Evolutionary conservation across 2,329 filamentous ascomycete species (phyloP).

Genomic region (Sporothrix dimorphospora): DNA sequence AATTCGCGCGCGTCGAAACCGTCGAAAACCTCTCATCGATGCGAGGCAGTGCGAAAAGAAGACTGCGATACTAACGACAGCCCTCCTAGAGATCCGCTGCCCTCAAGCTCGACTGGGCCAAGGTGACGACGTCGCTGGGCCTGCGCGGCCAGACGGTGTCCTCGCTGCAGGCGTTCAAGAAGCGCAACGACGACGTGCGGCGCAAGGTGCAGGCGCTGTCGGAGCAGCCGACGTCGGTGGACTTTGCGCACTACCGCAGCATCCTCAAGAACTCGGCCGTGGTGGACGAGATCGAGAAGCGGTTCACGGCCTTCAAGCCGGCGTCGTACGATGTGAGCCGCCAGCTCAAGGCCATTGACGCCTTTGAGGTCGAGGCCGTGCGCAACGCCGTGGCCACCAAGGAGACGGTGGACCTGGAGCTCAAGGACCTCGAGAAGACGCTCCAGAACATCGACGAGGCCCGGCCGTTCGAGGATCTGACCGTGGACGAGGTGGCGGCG

Average conservation of each 20-base stretch:
- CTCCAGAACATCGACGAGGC: conserved; percentile 97
- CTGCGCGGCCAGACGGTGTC: conserved; percentile 92
- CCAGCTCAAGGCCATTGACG: conserved; percentile 97
- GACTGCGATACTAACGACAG: neutral
- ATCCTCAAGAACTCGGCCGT: conserved; percentile 95
- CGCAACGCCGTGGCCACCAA: conserved; percentile 98
- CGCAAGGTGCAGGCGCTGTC: conserved; percentile 85
- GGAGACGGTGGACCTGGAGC: conserved; percentile 90
- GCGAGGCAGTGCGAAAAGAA: neutral
- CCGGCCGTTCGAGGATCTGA: conserved; percentile 93
- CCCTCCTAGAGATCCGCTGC: conserved; percentile 83
- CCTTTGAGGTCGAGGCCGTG: conserved; percentile 94
- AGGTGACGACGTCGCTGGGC: conserved; percentile 90
- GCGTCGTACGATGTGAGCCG: conserved; percentile 87
- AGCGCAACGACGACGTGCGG: conserved; percentile 98
- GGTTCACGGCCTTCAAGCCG: conserved; percentile 90
- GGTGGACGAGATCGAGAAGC: conserved; percentile 95
- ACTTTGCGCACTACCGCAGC: conserved; percentile 91
- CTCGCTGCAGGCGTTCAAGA: conserved; percentile 96
- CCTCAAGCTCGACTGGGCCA: conserved; percentile 98
- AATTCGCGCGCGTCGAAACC: neutral
- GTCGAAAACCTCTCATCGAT: neutral
- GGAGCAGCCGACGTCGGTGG: conserved; percentile 82
- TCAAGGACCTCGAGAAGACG: conserved; percentile 91
- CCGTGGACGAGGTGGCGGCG: conserved; percentile 93